Evolutionary conservation across 2,329 filamentous ascomycete species (phyloP).

Genomic region (Trichoderma sp.): DNA sequence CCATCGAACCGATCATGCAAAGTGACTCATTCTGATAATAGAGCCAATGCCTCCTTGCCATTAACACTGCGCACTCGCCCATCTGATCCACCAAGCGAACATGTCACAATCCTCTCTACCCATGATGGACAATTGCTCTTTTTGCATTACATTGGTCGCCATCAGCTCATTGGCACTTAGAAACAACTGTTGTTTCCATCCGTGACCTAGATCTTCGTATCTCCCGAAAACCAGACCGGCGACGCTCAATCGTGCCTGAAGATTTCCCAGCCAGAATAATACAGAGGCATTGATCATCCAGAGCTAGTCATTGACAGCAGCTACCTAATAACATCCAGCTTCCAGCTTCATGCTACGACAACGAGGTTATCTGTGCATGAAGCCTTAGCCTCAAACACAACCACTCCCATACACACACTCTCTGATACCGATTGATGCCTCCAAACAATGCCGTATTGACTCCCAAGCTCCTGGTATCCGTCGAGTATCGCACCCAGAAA

Average conservation of each 20-base stretch:
- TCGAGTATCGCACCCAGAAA: not conserved
- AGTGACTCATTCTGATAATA: not conserved
- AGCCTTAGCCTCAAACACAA: not conserved
- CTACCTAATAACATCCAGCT: not conserved
- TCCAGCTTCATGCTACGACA: not conserved
- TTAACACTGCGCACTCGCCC: not conserved
- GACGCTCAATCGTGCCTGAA: not conserved
- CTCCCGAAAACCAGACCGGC: constrained; percentile 7
- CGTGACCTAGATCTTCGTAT: not conserved
- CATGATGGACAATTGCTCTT: not conserved
- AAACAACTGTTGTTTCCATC: not conserved
- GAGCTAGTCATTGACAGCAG: not conserved
- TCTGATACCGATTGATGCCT: not conserved
- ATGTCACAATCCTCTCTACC: not conserved
- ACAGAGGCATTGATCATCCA: not conserved
- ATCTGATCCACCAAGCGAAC: not conserved
- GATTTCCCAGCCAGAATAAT: not conserved
- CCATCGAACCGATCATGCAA: not conserved
- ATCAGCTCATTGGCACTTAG: not conserved
- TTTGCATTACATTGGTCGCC: not conserved
- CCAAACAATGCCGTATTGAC: not conserved
- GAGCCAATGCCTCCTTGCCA: not conserved
- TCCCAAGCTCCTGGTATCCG: not conserved
- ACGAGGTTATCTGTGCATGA: too few species aligned
- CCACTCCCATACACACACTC: not conserved